Conservation (phyloP, 305 asterid species). For the Solanum hybrid region DNA sequence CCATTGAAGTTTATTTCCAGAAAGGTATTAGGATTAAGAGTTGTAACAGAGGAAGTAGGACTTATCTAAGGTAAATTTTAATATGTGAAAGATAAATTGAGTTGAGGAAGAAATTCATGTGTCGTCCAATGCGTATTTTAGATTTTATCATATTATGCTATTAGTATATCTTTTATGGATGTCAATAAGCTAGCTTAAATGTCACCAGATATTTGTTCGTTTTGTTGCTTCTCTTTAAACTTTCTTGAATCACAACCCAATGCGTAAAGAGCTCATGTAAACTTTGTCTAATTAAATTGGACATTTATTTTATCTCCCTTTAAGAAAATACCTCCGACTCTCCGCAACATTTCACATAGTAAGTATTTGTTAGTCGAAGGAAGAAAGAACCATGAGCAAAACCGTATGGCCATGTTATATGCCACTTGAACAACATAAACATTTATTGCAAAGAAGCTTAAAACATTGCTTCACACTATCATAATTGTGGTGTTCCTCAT, state of each 20-base stretch:
- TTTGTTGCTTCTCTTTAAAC: neutral
- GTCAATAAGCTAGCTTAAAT: neutral
- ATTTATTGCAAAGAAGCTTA: neutral
- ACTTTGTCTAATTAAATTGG: neutral
- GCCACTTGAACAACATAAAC: neutral
- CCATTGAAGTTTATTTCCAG: neutral
- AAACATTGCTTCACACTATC: neutral
- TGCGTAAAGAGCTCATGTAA: neutral
- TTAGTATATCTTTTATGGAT: neutral
- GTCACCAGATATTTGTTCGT: neutral
- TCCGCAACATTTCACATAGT: neutral
- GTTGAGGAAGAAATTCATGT: neutral
- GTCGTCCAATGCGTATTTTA: neutral
- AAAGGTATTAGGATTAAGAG: neutral
- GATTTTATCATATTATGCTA: neutral
- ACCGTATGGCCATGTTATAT: neutral
- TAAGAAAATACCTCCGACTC: neutral
- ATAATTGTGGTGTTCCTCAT: neutral
- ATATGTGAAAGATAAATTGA: neutral
- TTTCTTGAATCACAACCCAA: neutral
- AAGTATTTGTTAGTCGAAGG: neutral
- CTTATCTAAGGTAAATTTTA: neutral
- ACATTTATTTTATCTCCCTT: neutral
- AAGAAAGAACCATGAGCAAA: neutral
- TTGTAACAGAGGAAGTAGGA: neutral